phyloP scores from a whole-genome alignment of 108 stramenopile genomes.

The Cyclotella atomus region DNA sequence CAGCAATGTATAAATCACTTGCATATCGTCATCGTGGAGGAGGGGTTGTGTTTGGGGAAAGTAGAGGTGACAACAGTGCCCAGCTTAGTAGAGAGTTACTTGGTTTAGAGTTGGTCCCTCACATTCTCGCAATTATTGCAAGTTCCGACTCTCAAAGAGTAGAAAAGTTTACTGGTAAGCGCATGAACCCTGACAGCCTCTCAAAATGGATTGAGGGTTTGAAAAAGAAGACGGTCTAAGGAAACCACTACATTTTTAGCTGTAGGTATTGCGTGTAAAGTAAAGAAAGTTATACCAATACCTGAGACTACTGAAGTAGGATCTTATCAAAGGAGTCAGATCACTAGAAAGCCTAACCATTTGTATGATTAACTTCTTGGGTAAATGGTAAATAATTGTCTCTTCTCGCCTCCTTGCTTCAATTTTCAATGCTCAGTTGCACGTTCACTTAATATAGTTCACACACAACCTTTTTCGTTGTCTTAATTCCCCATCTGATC shows the following conservation, averaged over 20 bases:
- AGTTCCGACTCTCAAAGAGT: neutral
- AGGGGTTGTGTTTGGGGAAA: conserved; percentile 66
- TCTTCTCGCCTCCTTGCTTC: too few relatives aligned
- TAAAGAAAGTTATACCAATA: too few relatives aligned
- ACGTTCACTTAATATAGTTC: neutral
- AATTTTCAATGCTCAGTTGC: too few relatives aligned
- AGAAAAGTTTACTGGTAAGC: neutral
- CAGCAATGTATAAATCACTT: conserved; percentile 56
- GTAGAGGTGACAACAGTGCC: conserved; percentile 65
- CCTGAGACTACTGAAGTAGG: too few relatives aligned
- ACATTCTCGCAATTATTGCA: conserved; percentile 53
- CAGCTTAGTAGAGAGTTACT: conserved; percentile 58
- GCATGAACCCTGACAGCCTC: neutral
- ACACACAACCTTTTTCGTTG: neutral
- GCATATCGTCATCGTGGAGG: conserved; percentile 66
- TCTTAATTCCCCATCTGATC: neutral
- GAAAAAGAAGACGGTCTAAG: neutral
- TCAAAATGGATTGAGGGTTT: conserved; percentile 14
- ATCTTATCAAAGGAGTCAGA: too few relatives aligned
- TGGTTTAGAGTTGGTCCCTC: conserved; percentile 53
- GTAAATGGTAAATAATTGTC: too few relatives aligned
- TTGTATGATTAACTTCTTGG: neutral
- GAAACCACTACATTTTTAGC: neutral
- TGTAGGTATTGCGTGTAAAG: neutral
- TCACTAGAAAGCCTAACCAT: neutral